Evolutionary conservation across 169 alveolate species (phyloP), one percentile per base, ranked within the genome.

Genomic region (Plasmodium malariae): DNA sequence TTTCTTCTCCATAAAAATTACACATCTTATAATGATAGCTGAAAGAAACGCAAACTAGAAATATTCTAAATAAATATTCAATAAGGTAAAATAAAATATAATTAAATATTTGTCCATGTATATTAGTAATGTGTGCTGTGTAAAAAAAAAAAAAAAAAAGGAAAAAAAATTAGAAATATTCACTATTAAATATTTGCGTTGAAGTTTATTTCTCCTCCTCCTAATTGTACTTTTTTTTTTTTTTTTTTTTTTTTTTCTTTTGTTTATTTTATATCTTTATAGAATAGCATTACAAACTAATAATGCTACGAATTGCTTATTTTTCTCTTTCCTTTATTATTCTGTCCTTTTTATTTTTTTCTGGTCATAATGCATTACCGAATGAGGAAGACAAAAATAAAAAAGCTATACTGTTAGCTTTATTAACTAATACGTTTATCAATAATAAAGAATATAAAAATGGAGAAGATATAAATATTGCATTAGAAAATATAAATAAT

Each of bases 371-470:
- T 74, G 74, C 88, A 74, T 2, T 43, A 9, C 19, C 60, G 11
- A 74, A n/a, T 21, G 67, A 21, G n/a, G 62, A 83, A 21, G 57
- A 54, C 17, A 24, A 26, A 62, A 78, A n/a, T 43, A 63, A 65
- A 49, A 78, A 54, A 57, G 89, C 89, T 36, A 63, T 57, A 19
- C 45, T 78, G 26, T 54, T 78, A 30, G 72, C 89, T 28, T n/a
- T 78, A 37, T 68, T 78, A 43, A 78, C 60, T 62, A 78, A 63
- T 34, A 45, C 68, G 30, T 78, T 78, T 11, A 17, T 78, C 11
- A 78, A 78, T 78, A 78, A 78, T 40, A 45, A 45, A 43, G 89
- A 62, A 4, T 63, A 62, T 45, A 78, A 45, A 36, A 37, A 62
- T 19, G n/a, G 5, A 14, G 70, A 78, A 24, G 80, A 78, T n/a